Base-by-base conservation (phyloP, 2,329 filamentous ascomycete species). In the Clarireedia paspali region DNA sequence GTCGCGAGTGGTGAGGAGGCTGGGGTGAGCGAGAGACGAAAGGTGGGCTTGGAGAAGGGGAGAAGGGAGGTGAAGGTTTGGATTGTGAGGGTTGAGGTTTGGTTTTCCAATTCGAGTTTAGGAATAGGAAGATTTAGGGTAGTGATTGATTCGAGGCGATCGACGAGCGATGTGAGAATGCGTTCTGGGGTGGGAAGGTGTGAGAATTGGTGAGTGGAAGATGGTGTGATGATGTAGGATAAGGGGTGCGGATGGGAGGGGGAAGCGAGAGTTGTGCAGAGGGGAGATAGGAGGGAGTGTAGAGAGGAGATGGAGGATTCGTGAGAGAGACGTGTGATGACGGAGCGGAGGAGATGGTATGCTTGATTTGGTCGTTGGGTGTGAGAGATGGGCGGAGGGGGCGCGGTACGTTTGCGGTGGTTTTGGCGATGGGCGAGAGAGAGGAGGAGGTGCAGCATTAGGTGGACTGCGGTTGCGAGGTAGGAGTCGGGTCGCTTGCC, bases 351-450 rank as follows among this genome's bases (percentile, higher is more conserved):
- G 23, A 88, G 73, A n/a, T 75, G 72, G 52, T 83, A 78, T 46
- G 80, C 73, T 2, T 75, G 75, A 6, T 71, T 72, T 23, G 76
- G 68, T 38, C 75, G 74, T 57, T 77, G 77, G 51, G 74, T 74
- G 73, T 57, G 84, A 66, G 5, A 63, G 42, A 69, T 64, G 15
- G 84, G 79, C 6, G 75, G 73, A 7, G 85, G 84, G 1, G 83
- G 75, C 30, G 84, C 80, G 1, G 85, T 87, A 53, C 91, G 82
- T 45, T 80, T 80, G 40, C 83, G 75, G 58, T 89, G 81, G 61
- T 86, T 91, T 67, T 88, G 82, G 9, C 87, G 82, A 69, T 97
- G 92, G 2, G 88, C 84, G 61, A 91, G 85, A 49, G 81, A 82
- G 6, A 97, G 81, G 2, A 96, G 77, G 23, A 96, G 78, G 42